Conservation (phyloP, 73 alveolate genomes). For the Uronychia setigera region DNA sequence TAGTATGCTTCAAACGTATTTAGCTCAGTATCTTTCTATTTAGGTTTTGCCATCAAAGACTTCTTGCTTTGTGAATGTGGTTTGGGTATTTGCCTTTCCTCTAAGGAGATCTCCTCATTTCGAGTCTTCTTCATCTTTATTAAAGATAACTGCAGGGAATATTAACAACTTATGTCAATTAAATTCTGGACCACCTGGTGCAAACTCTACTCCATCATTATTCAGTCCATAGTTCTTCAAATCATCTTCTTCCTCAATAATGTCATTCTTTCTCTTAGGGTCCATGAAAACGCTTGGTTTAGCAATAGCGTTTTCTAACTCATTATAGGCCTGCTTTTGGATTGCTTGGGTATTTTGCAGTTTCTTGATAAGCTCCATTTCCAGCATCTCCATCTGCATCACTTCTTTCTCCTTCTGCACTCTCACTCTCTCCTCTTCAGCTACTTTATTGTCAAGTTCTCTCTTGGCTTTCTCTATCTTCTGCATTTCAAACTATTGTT, state of each 20-base stretch:
- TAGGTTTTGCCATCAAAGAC: too few relatives aligned
- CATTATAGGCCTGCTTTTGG: constrained; percentile 60
- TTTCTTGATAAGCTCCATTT: constrained; percentile 71
- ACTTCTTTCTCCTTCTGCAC: constrained; percentile 57
- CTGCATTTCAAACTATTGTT: constrained; percentile 22
- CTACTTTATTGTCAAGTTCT: constrained; percentile 28
- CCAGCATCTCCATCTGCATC: constrained; percentile 72
- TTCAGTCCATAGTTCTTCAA: too few relatives aligned
- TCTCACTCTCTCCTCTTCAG: constrained; percentile 41
- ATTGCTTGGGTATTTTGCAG: constrained; percentile 70
- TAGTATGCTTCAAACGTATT: too few relatives aligned
- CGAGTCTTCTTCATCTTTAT: too few relatives aligned
- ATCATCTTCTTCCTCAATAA: neutral
- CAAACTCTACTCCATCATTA: too few relatives aligned
- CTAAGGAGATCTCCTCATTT: too few relatives aligned
- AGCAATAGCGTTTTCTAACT: constrained; percentile 59
- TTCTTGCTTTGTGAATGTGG: too few relatives aligned
- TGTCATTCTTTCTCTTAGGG: neutral
- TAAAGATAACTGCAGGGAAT: too few relatives aligned
- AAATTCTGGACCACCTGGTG: too few relatives aligned
- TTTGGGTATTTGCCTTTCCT: too few relatives aligned
- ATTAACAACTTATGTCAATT: too few relatives aligned
- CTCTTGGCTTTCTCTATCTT: constrained; percentile 39
- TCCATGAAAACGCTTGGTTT: constrained; percentile 13
- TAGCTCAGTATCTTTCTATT: too few relatives aligned